Base-by-base conservation (phyloP, 2,329 filamentous ascomycete species). In the Pseudocercospora cruenta region DNA sequence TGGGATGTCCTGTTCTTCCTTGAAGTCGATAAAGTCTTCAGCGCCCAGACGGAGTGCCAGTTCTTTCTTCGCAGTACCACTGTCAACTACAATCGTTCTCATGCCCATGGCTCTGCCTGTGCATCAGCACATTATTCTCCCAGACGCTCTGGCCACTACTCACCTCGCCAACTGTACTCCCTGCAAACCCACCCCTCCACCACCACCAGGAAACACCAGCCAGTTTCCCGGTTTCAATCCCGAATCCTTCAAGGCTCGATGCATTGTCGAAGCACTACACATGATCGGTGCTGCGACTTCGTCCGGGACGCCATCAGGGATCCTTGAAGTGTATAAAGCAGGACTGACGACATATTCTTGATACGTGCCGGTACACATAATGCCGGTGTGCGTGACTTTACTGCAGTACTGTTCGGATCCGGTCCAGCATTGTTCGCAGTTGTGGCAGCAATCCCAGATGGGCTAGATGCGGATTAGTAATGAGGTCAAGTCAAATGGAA, bases 281-380 rank as follows among this genome's bases (percentile, higher is more conserved):
- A 88, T 87, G 65, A 88, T 83, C 0, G 86, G 87, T 0, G 82
- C 87, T 2, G 86, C 86, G n/a, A 86, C 70, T 67, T 84, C 82
- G 66, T 87, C 85, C 0, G 78, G 75, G 0, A 88, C 82, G 0
- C 82, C 84, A 36, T 87, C 83, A 0, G 86, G 86, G 63, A 88
- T 87, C 21, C 81, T 79, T 0, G 81, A 81, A 0, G 84, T 84
- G 70, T 87, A 87, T 45, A 80, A 80, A 14, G 85, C 86, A 0
- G 87, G 86, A 0, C 82, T 83, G 12, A 82, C 79, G 45, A 88
- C 77, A 73, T 89, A 89, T 73, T 89, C 84, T 75, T 87, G 84
- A 73, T 87, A 89, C 0, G 84, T 84, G 1, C 86, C 78, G 43
- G 78, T 78, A 58, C 67, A 77, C 57, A 73, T 74, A 60, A 85